These are phyloP conservation scores for cucumber (Cucumis sativus) DNA, from an alignment of 306 rosid genomes.

Conservation along the genomic window Cucumber_9930_V3 NC_026661.2:20169001-20169500, in stretches of 20 bases:
- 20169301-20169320: neutral
- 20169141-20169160: too few species aligned
- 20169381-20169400: conserved; percentile 56
- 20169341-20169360: neutral
- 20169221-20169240: neutral
- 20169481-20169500: neutral
- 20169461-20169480: neutral
- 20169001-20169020: too few species aligned
- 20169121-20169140: too few species aligned
- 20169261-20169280: neutral
- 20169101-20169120: too few species aligned
- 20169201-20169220: too few species aligned
- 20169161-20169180: too few species aligned
- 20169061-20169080: too few species aligned
- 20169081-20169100: too few species aligned
- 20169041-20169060: too few species aligned
- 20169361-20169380: conserved; percentile 52
- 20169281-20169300: neutral
- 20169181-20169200: too few species aligned
- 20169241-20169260: neutral
- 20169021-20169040: too few species aligned
- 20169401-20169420: conserved; percentile 90
- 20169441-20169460: conserved; percentile 69
- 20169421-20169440: conserved; percentile 81
- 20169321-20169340: neutral